phyloP scores from a whole-genome alignment of 192 early-diverging fungal genomes.

The Backusella circina region DNA sequence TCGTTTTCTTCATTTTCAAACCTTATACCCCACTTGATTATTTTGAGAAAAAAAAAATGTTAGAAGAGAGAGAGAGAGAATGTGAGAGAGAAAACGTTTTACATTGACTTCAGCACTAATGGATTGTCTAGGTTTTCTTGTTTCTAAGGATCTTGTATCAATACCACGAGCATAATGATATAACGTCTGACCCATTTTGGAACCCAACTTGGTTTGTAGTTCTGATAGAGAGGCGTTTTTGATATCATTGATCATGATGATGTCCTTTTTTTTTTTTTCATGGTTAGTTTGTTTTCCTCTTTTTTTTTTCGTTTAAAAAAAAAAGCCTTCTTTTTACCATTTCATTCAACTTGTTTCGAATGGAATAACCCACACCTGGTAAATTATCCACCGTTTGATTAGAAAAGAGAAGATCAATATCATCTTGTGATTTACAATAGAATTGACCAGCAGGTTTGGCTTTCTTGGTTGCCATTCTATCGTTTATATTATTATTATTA shows the following conservation, averaged over 20 bases:
- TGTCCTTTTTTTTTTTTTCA: conserved; percentile 21
- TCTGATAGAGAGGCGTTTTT: conserved; percentile 29
- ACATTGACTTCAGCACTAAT: conserved; percentile 79
- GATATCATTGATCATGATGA: conserved; percentile 45
- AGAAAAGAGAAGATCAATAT: conserved; percentile 12
- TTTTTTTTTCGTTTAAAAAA: no score
- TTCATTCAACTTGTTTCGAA: conserved; percentile 22
- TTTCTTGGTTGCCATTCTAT: conserved; percentile 56
- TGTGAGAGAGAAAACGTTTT: conserved; percentile 5
- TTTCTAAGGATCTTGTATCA: conserved; percentile 65
- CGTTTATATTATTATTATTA: background rate
- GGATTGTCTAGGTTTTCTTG: conserved; percentile 63
- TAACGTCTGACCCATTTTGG: conserved; percentile 64
- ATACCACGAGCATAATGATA: conserved; percentile 73
- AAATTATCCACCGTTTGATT: conserved; percentile 36
- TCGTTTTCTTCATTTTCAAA: conserved; percentile 71
- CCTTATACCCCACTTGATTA: conserved; percentile 84
- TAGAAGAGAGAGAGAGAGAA: no score
- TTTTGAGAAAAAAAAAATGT: background rate
- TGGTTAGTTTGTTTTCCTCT: background rate
- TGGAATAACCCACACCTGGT: conserved; percentile 43
- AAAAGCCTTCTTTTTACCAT: conserved; percentile 20
- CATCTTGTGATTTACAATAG: conserved; percentile 20
- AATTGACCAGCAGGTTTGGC: conserved; percentile 70
- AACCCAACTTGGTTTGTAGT: conserved; percentile 66